Base-by-base conservation (phyloP, 768 basidiomycete species). In the Russula lepida region DNA sequence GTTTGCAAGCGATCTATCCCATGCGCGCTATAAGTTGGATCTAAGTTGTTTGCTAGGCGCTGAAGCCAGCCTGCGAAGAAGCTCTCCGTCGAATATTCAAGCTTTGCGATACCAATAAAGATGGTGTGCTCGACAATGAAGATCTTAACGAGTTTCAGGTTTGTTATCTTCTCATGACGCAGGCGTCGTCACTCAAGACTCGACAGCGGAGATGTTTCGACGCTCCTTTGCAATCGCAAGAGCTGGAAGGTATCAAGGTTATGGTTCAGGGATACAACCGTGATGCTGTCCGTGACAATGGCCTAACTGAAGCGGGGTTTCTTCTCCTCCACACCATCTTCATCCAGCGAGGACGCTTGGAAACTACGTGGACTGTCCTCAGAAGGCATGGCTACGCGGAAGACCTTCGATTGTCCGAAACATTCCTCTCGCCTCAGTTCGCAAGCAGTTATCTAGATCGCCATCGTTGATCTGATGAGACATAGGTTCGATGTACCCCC, bases 101-200 rank as follows among this genome's bases (percentile, higher is more conserved):
- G 69, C 81, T 99, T 15, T 95, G 95, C 68, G 95, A 99, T 72
- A 75, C 85, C 28, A 91, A 98, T 72, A 97, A 98, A 70, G 95
- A 98, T 69, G 94, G 92, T 0, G 75, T 97, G 46, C 77, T 99
- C 51, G 93, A 97, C 66, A 84, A 88, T 12, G 78, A 85, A 23
- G 95, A 99, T 71, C 78, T 99, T 35, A 98, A 98, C 71, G 94
- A 97, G 69, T 99, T 99, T 68, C 95, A 98, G 78, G 93, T 94
- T 61, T 58, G 78, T 66, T 30, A 54, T 33, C 56, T 8, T 44
- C 25, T 46, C 33, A 46, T 27, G 21, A 32, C 25, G 39, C 47
- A 44, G 47, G 58, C 37, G 62, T 23, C 15, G 13, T 52, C 28
- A 15, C 54, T 57, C 46, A 62, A 21, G 8, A 41, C 32, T 21